Evolutionary conservation across 2,329 filamentous ascomycete genomes (phyloP).

Genomic region (Thermothelomyces thermophilus): DNA sequence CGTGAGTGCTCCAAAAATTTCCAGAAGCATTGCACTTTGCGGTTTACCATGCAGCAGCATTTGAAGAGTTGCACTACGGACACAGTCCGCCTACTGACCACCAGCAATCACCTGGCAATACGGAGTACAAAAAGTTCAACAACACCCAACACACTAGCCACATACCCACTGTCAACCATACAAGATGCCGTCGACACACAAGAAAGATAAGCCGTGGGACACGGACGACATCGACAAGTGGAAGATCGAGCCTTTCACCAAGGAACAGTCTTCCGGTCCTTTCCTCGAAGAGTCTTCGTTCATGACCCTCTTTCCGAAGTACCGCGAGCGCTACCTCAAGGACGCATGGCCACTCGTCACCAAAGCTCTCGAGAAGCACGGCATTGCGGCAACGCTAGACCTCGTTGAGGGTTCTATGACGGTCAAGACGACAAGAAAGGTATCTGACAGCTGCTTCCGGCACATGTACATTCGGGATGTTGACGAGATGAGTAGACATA

Average conservation of each 20-base stretch:
- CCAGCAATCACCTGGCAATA: background rate
- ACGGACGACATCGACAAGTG: conserved; percentile 97
- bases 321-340: conserved; percentile 88
- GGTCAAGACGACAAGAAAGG: conserved; percentile 87
- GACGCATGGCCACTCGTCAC: conserved; percentile 92
- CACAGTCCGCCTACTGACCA: too few species aligned
- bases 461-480: conserved; percentile 30
- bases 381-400: conserved; percentile 87
- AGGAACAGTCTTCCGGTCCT: conserved; percentile 60
- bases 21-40: conserved; percentile 6
- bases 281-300: conserved; percentile 94
- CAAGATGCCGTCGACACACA: conserved; percentile 78
- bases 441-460: conserved; percentile 26
- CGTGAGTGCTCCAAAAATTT: conserved; percentile 23
- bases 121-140: too few species aligned
- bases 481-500: conserved; percentile 49
- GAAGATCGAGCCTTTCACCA: conserved; percentile 87
- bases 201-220: conserved; percentile 89
- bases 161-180: background rate
- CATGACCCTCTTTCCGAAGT: conserved; percentile 83
- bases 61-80: too few species aligned
- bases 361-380: conserved; percentile 74
- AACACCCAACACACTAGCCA: background rate
- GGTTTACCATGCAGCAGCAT: background rate
- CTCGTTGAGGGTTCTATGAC: conserved; percentile 95